These are phyloP conservation scores for Suhomyces atakaporum DNA, from an alignment of 1,139 yeast genomes.

Conservation along the genomic window DNA sequence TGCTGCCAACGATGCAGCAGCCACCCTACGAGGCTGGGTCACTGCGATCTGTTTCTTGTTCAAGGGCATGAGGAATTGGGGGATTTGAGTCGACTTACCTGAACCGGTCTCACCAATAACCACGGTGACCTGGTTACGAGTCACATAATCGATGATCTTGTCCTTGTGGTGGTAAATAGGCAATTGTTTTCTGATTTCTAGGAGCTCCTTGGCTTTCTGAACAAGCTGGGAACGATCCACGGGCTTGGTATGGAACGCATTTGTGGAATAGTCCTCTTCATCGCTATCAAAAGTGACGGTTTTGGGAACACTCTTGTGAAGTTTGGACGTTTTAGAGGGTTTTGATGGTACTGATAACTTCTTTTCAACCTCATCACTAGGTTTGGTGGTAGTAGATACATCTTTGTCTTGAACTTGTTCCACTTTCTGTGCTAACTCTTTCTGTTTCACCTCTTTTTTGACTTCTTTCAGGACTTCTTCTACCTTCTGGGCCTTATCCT, in stretches of 20 bases:
- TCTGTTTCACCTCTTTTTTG: conserved; percentile 1
- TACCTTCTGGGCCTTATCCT: neutral
- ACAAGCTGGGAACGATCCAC: conserved; percentile 26
- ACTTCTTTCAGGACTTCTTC: neutral
- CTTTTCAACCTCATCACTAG: too few species aligned
- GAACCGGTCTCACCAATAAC: conserved; percentile 97
- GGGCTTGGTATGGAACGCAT: conserved; percentile 13
- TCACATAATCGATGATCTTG: conserved; percentile 58
- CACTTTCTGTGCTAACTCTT: conserved; percentile 6
- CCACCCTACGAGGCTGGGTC: conserved; percentile 97
- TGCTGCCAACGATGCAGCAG: conserved; percentile 90
- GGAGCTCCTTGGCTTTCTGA: conserved; percentile 48
- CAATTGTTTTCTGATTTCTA: conserved; percentile 55
- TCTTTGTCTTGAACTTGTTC: too few species aligned
- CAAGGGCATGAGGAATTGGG: conserved; percentile 73
- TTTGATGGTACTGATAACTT: too few species aligned
- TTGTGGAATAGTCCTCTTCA: conserved; percentile 21
- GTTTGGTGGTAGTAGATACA: neutral
- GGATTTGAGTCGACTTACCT: conserved; percentile 97
- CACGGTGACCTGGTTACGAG: conserved; percentile 65
- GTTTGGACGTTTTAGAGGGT: too few species aligned
- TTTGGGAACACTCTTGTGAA: conserved; percentile 1
- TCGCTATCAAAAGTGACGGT: conserved; percentile 26
- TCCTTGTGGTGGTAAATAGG: conserved; percentile 79
- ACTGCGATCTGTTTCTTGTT: conserved; percentile 70